A percentile compares a stretch with the other conserved stretches of the same genome.
Conservation (phyloP, 331 rosid species). For the Cucumis variabilis region DNA sequence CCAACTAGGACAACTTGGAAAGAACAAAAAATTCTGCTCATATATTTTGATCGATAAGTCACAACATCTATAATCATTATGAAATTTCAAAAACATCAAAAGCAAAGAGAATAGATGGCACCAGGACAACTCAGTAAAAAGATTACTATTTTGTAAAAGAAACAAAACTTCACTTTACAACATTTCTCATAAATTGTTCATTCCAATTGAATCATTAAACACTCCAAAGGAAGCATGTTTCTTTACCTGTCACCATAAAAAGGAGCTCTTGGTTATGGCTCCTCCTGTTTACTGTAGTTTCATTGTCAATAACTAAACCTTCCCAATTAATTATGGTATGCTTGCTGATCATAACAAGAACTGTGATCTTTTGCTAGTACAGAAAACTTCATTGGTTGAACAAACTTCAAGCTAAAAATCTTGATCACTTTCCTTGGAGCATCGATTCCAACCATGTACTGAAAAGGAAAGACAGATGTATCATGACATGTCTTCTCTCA, state of each 20-base stretch:
- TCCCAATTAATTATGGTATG: not conserved
- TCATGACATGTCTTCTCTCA: constrained; percentile 34
- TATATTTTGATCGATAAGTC: too few species aligned
- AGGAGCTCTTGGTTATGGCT: not conserved
- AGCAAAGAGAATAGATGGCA: too few species aligned
- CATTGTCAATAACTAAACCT: not conserved
- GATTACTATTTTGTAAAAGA: not conserved
- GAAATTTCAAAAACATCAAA: too few species aligned
- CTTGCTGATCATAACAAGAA: not conserved
- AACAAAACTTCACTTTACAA: not conserved
- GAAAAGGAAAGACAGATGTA: not conserved
- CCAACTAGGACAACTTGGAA: too few species aligned
- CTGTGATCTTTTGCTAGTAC: not conserved
- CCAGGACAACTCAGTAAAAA: not conserved
- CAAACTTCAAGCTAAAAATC: not conserved
- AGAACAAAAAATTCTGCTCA: too few species aligned
- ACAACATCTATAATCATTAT: too few species aligned
- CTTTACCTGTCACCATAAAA: not conserved
- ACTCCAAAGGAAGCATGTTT: not conserved
- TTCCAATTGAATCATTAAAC: not conserved
- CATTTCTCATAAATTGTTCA: not conserved
- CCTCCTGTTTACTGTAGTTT: not conserved
- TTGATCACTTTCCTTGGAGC: not conserved
- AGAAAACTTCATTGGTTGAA: not conserved
- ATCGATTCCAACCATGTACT: not conserved